A percentile compares a stretch with the other conserved stretches of the same genome.
These are phyloP conservation scores for Clonostachys byssicola DNA, from an alignment of 2,329 filamentous ascomycete species.

Conservation along the genomic window DNA sequence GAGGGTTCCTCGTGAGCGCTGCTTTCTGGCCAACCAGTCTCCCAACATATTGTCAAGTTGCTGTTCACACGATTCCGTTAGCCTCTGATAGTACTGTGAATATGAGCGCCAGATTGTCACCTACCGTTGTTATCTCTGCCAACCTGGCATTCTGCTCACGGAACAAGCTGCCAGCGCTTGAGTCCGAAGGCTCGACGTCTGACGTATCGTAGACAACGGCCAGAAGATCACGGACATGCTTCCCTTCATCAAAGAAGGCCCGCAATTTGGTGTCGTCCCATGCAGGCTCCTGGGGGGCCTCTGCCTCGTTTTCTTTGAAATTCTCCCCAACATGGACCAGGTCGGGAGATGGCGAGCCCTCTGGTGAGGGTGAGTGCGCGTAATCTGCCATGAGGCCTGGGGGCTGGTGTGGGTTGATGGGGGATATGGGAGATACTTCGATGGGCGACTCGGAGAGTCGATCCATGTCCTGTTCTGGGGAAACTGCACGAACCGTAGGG, in stretches of 20 bases:
- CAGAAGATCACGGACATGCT: slow-evolving; percentile 84
- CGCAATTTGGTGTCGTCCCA: slow-evolving; percentile 88
- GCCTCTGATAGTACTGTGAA: neutral
- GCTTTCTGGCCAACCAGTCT: slow-evolving; percentile 72
- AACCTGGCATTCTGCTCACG: slow-evolving; percentile 82
- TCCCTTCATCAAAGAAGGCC: slow-evolving; percentile 85
- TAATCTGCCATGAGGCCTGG: slow-evolving; percentile 67
- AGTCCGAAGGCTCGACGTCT: slow-evolving; percentile 73
- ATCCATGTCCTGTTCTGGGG: slow-evolving; percentile 22
- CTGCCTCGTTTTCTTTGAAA: neutral
- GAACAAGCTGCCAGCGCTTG: slow-evolving; percentile 76
- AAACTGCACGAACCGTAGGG: slow-evolving; percentile 14
- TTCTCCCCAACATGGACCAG: slow-evolving; percentile 24
- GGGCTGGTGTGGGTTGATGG: slow-evolving; percentile 40
- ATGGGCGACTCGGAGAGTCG: slow-evolving; percentile 66
- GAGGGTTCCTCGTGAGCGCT: slow-evolving; percentile 47
- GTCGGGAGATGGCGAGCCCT: slow-evolving; percentile 27
- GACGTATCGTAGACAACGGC: slow-evolving; percentile 91
- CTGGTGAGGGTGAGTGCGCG: slow-evolving; percentile 56
- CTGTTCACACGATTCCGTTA: slow-evolving; percentile 23
- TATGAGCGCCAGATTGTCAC: slow-evolving; percentile 17
- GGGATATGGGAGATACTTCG: slow-evolving; percentile 52
- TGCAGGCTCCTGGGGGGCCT: slow-evolving; percentile 31
- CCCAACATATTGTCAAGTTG: slow-evolving; percentile 85
- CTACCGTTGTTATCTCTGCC: slow-evolving; percentile 76